Base-by-base conservation (phyloP, 768 basidiomycete genomes). In the Kwoniella heveanensis region DNA sequence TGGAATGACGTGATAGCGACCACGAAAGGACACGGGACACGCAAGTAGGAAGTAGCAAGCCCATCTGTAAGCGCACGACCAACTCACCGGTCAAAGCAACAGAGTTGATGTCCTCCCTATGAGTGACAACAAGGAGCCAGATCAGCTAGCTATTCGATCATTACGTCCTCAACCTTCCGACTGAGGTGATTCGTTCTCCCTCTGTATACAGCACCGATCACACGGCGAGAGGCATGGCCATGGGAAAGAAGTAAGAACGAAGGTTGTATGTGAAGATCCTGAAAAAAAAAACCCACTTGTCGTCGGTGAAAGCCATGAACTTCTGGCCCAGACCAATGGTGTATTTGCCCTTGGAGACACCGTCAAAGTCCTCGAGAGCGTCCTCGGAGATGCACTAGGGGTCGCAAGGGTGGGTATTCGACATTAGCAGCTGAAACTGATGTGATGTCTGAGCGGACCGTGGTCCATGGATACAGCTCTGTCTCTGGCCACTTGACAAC, bases 271-370 rank as follows among this genome's bases (percentile, higher is more conserved):
- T 26, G 48, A 39, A 27, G 36, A 64, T 15, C 48, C 17, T 39
- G 17, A 50, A 8, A 29, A 55, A 17, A 19, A 24, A 4, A 2
- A 70, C 74, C 66, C 72, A 76, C 75, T 91, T 88, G 85, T 99
- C 96, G 79, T 97, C 94, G 63, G 90, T 90, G 86, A 91, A 98
- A 32, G 95, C 92, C 96, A 99, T 99, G 84, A 88, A 92, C 80
- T 94, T 88, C 81, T 95, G 92, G 61, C 94, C 96, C 39, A 99
- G 88, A 78, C 96, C 96, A 79, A 98, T 96, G 69, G 96, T 99
- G 84, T 99, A 98, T 83, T 98, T 98, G 64, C 96, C 96, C 76
- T 90, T 87, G 60, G 91, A 83, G 48, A 97, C 95, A 73, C 90
- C 90, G 75, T 98, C 95, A 81, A 90, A 98, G 60, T 84, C 88